These are phyloP conservation scores for Lindgomyces ingoldianus DNA, from an alignment of 495 filamentous ascomycete genomes.

Conservation along the genomic window DNA sequence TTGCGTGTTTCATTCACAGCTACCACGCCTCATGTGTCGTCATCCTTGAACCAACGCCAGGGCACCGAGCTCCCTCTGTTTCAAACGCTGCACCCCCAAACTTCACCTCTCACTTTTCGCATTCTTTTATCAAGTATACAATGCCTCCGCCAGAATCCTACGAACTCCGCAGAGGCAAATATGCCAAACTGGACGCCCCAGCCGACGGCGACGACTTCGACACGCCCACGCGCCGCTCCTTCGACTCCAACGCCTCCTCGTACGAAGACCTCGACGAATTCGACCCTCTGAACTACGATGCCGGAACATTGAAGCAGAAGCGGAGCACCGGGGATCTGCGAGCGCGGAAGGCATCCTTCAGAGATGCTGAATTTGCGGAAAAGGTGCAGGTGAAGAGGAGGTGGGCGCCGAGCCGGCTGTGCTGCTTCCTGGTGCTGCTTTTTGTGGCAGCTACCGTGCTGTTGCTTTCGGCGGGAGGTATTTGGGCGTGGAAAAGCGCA, in stretches of 20 bases:
- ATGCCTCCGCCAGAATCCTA: slow-evolving; percentile 27
- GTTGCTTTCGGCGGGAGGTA: slow-evolving; percentile 43
- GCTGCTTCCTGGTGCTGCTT: slow-evolving; percentile 39
- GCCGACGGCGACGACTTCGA: slow-evolving; percentile 21
- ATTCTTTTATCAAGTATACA: neutral
- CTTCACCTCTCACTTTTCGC: neutral
- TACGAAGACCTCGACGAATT: slow-evolving; percentile 45
- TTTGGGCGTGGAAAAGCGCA: slow-evolving; percentile 44
- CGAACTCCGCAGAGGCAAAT: slow-evolving; percentile 39
- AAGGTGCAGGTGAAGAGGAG: slow-evolving; percentile 8
- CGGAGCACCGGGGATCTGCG: slow-evolving; percentile 26
- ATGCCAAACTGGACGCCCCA: slow-evolving; percentile 33
- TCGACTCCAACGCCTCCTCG: slow-evolving; percentile 37
- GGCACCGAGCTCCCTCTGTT: slow-evolving; percentile 13
- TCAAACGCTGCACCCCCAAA: slow-evolving; percentile 6
- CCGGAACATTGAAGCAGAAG: slow-evolving; percentile 36
- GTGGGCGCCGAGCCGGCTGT: slow-evolving; percentile 38
- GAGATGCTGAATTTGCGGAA: slow-evolving; percentile 19
- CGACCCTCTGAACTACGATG: slow-evolving; percentile 46
- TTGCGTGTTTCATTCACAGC: neutral
- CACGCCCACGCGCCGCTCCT: slow-evolving; percentile 31
- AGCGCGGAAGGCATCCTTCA: slow-evolving; percentile 21
- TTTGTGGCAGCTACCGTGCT: slow-evolving; percentile 40
- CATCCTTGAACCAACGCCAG: neutral
- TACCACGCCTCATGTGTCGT: neutral